Percentiles rank a stretch among this genome's conserved stretches.
These are phyloP conservation scores for Hypoxylon sp. DNA, from an alignment of 2,329 filamentous ascomycete genomes.

Conservation along the genomic window DNA sequence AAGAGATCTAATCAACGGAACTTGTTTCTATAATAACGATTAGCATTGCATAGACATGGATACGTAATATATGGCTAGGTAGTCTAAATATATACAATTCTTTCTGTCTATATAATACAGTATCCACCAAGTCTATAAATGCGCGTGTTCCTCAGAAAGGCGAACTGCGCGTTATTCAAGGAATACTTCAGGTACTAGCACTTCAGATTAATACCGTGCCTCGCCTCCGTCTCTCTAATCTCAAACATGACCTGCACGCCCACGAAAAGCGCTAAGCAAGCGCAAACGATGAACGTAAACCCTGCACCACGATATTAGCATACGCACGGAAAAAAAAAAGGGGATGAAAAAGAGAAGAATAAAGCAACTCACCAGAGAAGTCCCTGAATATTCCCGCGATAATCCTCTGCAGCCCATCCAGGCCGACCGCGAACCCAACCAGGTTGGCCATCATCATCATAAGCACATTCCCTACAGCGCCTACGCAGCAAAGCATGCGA, in stretches of 20 bases:
- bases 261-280: slow-evolving; percentile 83
- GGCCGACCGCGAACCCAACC: slow-evolving; percentile 92
- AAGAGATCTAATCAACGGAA: too few species aligned
- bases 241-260: slow-evolving; percentile 98
- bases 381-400: slow-evolving; percentile 81
- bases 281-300: slow-evolving; percentile 77
- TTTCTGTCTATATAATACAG: neutral
- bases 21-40: neutral
- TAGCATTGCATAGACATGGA: neutral
- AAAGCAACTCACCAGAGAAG: slow-evolving; percentile 71
- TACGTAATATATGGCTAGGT: slow-evolving; percentile 5
- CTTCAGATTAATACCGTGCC: slow-evolving; percentile 85
- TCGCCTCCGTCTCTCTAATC: slow-evolving; percentile 85
- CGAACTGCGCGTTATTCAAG: neutral
- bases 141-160: neutral
- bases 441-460: slow-evolving; percentile 98
- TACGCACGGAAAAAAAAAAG: neutral
- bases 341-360: slow-evolving; percentile 14
- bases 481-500: slow-evolving; percentile 83
- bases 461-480: slow-evolving; percentile 85
- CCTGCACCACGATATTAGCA: slow-evolving; percentile 62
- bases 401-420: slow-evolving; percentile 87
- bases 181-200: slow-evolving; percentile 68
- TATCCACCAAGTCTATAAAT: neutral
- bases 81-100: slow-evolving; percentile 10